phyloP scores from a whole-genome alignment of 2,329 filamentous ascomycete species.

The Juglanconis juglandina region DNA sequence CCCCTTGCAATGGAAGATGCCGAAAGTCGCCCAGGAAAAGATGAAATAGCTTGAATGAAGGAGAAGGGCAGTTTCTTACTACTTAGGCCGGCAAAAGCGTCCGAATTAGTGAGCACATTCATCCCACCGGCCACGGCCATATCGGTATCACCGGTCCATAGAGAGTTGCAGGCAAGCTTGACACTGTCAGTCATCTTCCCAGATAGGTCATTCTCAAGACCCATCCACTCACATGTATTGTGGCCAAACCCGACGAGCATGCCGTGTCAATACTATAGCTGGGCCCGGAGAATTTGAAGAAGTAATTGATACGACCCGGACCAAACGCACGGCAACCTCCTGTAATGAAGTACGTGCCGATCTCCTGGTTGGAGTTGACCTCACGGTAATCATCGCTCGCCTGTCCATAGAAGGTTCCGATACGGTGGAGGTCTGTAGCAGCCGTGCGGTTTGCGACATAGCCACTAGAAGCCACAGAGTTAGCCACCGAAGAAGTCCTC shows the following conservation, averaged over 20 bases:
- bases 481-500: too few species aligned
- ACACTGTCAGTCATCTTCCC: neutral
- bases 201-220: neutral
- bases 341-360: constrained; percentile 52
- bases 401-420: constrained; percentile 72
- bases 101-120: constrained; percentile 61
- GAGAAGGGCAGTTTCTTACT: neutral
- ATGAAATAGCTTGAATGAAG: too few species aligned
- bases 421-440: constrained; percentile 45
- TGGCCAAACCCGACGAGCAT: constrained; percentile 33
- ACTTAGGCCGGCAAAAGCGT: constrained; percentile 59
- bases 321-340: constrained; percentile 48
- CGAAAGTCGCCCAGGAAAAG: too few species aligned
- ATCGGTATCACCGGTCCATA: constrained; percentile 61
- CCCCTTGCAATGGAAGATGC: too few species aligned
- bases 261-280: constrained; percentile 38
- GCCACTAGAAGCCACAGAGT: constrained; percentile 30
- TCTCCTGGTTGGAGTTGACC: constrained; percentile 66
- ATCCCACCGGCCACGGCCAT: constrained; percentile 60
- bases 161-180: constrained; percentile 47
- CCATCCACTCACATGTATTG: neutral
- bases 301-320: constrained; percentile 45
- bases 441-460: constrained; percentile 61
- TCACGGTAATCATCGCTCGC: constrained; percentile 77
- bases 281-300: constrained; percentile 37